Evolutionary conservation across 768 basidiomycete genomes (phyloP), one percentile per base, ranked within the genome.

Genomic region (Lepiota venenata): DNA sequence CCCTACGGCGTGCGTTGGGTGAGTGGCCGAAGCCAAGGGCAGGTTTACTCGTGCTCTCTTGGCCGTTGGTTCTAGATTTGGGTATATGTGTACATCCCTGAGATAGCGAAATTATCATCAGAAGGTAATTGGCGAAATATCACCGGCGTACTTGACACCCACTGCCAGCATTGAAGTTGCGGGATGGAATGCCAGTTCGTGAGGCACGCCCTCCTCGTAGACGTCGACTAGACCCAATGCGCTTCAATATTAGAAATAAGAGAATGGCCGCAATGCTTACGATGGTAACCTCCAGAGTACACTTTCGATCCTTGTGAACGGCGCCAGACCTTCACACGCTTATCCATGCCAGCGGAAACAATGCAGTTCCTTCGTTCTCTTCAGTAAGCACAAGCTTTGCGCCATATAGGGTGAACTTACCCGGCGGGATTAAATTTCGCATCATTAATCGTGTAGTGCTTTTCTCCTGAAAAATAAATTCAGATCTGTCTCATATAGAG

Each of bases 361-460:
- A 55, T 37, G 16, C 46, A 41, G 25, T 27, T 35, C 38, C 41
- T 43, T 53, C 29, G 7, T 16, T 29, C 9, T 15, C 36, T 27
- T 41, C n/a, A 50, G 10, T 52, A 43, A 9, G n/a, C 25, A 15
- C 9, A n/a, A 51, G 22, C 38, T n/a, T n/a, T 12, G 16, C 29
- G 8, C n/a, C n/a, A n/a, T 1, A 20, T 3, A 21, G 2, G 37
- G 32, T 14, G 8, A 21, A 43, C 69, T 54, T 61, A 80, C 82
- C 74, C 71, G 55, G 53, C 60, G 1, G 82, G 80, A 60, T 81
- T 76, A 53, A 83, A 80, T 18, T 76, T 77, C 37, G 84, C 70
- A 54, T 84, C 81, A 46, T 77, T 75, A 0, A 87, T 74, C 0
- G 78, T 70, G 55, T 82, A 84, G 56, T 83, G 71, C 57, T 80